Base-by-base conservation (phyloP, 345 rosid genomes). In the Heritiera fomes region DNA sequence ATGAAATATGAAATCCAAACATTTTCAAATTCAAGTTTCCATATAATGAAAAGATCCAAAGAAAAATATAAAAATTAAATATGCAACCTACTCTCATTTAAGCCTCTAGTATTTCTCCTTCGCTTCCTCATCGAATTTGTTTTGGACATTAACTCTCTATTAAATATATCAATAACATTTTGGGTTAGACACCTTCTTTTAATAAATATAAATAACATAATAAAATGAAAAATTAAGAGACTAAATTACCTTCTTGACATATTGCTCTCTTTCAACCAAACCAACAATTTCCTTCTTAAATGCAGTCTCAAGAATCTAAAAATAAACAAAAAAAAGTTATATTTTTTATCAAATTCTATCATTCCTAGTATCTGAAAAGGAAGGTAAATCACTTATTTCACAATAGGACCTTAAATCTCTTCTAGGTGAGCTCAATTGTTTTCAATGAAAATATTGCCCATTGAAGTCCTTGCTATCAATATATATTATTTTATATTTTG, bases 281-380 rank as follows among this genome's bases (percentile, higher is more conserved):
- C 98, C 98, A 3, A 97, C 94, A 17, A 98, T 97, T 82, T 97
- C 98, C 88, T 91, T 97, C 93, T 97, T 97, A 81, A 97, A 97
- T 23, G 98, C 99, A 77, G 97, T 92, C 84, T 96, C 99, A 28
- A 94, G 94, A 84, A 92, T 96, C 99, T 96, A 41, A 82, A 34
- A 52, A 71, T 23, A 23, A 23, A 23, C 28, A 32, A 11, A 69
- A 77, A 63, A 23, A 23, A 23, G 28, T 23, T 23, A 23, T 23
- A 23, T 0, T 23, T 23, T 23, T 23, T 23, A 23, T 23, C 28
- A 23, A 23, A 23, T 23, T 23, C 28, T 23, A 23, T 23, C 0
- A 23, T 23, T 23, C 28, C 28, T 23, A 23, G 28, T 23, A 23
- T 23, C 28, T 23, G 28, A 23, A 23, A 23, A 23, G 28, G 28